Conservation (phyloP, 2,329 filamentous ascomycete species). For the Bipolaris victoriae region DNA sequence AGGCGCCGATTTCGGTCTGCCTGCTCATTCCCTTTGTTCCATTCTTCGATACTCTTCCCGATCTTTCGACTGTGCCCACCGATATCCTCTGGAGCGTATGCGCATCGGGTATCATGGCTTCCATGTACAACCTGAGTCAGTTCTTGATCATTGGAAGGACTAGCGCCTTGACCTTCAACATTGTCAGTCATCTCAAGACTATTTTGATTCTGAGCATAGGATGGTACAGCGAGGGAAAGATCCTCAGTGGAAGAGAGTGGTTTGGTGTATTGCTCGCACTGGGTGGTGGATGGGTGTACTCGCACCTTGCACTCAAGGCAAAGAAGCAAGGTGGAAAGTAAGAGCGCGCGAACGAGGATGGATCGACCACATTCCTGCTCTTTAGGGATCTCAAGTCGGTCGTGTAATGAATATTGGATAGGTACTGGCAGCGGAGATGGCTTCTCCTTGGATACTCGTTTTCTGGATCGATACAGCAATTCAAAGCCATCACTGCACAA, state of each 20-base stretch:
- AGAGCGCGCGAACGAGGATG: conserved; percentile 9
- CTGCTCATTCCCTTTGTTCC: conserved; percentile 53
- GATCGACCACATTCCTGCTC: neutral
- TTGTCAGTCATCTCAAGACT: conserved; percentile 54
- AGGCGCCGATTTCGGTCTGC: conserved; percentile 54
- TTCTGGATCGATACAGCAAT: neutral
- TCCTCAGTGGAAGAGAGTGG: conserved; percentile 49
- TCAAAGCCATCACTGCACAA: neutral
- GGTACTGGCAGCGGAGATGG: neutral
- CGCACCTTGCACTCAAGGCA: conserved; percentile 49
- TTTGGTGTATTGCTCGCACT: conserved; percentile 54
- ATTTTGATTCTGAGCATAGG: conserved; percentile 55
- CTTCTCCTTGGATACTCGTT: neutral
- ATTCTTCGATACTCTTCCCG: conserved; percentile 53
- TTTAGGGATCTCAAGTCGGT: neutral
- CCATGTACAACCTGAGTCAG: conserved; percentile 51
- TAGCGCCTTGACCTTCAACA: conserved; percentile 50
- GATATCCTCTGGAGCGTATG: conserved; percentile 51
- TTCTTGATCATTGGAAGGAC: conserved; percentile 52
- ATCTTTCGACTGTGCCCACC: conserved; percentile 46
- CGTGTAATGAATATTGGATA: conserved; percentile 5
- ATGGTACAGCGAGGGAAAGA: conserved; percentile 54
- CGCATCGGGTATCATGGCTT: conserved; percentile 53
- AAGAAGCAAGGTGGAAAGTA: conserved; percentile 42
- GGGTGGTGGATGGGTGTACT: conserved; percentile 55